A percentile compares a stretch with the other conserved stretches of the same genome.
Conservation (phyloP, 345 rosid genomes). For the Cardamine occulta region DNA sequence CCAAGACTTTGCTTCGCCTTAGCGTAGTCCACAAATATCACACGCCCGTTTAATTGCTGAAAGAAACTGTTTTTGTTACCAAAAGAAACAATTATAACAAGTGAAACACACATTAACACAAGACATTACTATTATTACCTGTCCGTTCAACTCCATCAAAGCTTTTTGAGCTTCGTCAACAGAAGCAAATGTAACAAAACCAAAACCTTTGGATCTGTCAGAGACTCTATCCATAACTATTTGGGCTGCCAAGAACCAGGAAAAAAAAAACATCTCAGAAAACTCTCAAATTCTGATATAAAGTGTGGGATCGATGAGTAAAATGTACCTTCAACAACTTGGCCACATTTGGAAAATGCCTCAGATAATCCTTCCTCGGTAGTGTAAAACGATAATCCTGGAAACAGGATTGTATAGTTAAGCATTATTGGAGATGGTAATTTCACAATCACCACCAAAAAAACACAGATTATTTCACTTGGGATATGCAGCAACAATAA, state of each 20-base stretch:
- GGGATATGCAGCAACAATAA: background rate
- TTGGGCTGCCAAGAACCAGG: slow-evolving; percentile 51
- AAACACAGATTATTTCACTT: background rate
- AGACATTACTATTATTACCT: slow-evolving; percentile 47
- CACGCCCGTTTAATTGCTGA: slow-evolving; percentile 72
- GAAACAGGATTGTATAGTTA: background rate
- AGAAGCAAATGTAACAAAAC: slow-evolving; percentile 86
- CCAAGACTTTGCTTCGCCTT: slow-evolving; percentile 51
- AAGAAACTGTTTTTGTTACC: slow-evolving; percentile 23
- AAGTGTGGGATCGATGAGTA: background rate
- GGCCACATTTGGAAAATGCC: slow-evolving; percentile 79
- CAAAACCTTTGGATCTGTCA: slow-evolving; percentile 78
- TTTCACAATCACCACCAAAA: background rate
- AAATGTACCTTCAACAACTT: slow-evolving; percentile 80
- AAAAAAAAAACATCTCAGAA: slow-evolving; percentile 3
- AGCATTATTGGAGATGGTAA: background rate
- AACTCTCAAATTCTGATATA: background rate
- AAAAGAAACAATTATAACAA: background rate
- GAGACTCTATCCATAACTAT: slow-evolving; percentile 66
- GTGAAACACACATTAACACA: background rate
- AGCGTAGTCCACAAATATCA: slow-evolving; percentile 71
- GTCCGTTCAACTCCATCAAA: slow-evolving; percentile 63
- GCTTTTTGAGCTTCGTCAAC: slow-evolving; percentile 75
- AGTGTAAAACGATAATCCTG: slow-evolving; percentile 78
- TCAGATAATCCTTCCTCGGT: slow-evolving; percentile 67